Evolutionary conservation across 2,329 filamentous ascomycete genomes (phyloP).

Genomic region (Ceratocystis cacaofunesta): DNA sequence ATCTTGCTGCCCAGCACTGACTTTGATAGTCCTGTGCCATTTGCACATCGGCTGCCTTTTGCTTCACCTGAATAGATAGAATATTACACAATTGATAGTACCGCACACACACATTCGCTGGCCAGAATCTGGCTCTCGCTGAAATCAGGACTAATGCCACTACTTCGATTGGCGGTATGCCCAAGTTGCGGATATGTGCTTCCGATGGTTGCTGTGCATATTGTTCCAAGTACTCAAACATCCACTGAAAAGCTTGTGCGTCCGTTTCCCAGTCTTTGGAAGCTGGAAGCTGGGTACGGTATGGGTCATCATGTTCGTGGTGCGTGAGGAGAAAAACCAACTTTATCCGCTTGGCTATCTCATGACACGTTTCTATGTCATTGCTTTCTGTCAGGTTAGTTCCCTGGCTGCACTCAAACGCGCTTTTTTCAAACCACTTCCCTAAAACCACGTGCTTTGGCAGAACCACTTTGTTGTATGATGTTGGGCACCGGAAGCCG

Average conservation of each 20-base stretch:
- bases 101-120: neutral
- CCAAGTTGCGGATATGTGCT: too few relatives aligned
- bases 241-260: neutral
- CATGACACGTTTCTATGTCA: neutral
- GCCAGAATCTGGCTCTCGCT: neutral
- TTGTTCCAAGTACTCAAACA: neutral
- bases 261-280: neutral
- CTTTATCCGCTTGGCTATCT: neutral
- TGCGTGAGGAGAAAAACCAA: neutral
- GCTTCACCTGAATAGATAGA: too few relatives aligned
- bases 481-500: neutral
- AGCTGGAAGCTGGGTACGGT: neutral
- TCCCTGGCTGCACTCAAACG: neutral
- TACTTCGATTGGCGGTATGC: neutral
- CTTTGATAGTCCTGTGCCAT: neutral
- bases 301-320: neutral
- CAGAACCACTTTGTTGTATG: neutral
- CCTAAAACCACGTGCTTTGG: neutral
- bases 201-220: neutral
- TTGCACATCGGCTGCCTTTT: neutral
- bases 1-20: neutral
- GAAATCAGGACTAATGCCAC: neutral
- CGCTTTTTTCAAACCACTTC: neutral
- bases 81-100: neutral
- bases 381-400: neutral